Evolutionary conservation across 2,329 filamentous ascomycete genomes (phyloP), one percentile per base, ranked within the genome.

Genomic region (Sclerotinia nivalis): DNA sequence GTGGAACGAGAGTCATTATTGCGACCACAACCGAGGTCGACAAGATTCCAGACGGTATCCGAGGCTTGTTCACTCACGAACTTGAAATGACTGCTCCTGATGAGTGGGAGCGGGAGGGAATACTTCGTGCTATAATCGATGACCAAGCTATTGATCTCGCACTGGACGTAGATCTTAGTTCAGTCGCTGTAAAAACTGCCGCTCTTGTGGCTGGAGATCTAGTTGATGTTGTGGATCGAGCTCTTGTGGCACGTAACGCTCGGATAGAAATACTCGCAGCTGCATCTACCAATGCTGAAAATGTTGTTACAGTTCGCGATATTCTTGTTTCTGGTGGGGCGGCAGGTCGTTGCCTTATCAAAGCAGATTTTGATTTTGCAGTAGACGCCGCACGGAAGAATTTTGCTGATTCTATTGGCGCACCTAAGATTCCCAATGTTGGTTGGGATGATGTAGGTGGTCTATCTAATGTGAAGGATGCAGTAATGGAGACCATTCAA

Each of bases 311-410:
- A 0, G 82, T 94, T 6, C 88, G 91, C 65, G 96, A 99, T 78
- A 86, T 99, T n/a, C 88, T 96, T 71, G 84, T 98, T 12, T 90
- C 96, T 1, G 96, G 96, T 43, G 96, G 96, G 0, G 86, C 92
- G 54, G 86, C 90, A 13, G 91, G 92, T 7, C 89, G 89, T 40
- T 92, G 91, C 66, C 85, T 99, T 15, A 94, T 89, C 0, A 92
- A 92, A 74, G 84, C 86, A 2, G 96, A 99, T 80, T 95, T 98
- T 74, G 93, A 97, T 68, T 82, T 90, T n/a, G 96, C 96, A 0
- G 95, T 99, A 4, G 95, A 98, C 71, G 93, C 94, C 8, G 96
- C 96, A 1, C 89, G 96, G 68, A 97, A 97, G 85, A 98, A 97
- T 81, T 99, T 99, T 79, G 95, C 96, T 8, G 96, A 98, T 79